Conservation (phyloP, 1,139 yeast species). For the Saccharomyces hybrid region DNA sequence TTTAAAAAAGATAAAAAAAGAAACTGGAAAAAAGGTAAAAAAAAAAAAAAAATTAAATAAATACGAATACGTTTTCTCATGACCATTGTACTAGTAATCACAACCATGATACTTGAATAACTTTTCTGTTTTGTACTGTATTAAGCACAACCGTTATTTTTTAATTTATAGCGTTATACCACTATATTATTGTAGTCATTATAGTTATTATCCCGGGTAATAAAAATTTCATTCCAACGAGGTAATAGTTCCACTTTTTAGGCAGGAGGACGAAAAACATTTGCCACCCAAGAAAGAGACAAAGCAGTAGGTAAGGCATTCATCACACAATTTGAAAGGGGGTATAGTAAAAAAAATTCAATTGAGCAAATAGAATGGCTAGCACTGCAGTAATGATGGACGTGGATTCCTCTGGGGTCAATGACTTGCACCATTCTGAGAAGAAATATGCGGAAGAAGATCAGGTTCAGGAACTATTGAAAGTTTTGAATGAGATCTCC, state of each 20-base stretch:
- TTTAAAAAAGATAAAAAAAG: neutral
- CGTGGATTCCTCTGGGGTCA: neutral
- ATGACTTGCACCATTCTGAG: constrained; percentile 13
- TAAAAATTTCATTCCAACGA: neutral
- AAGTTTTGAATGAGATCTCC: constrained; percentile 31
- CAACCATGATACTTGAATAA: neutral
- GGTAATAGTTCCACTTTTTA: neutral
- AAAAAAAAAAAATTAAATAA: neutral
- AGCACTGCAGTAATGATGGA: neutral
- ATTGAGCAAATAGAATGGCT: neutral
- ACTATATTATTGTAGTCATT: too few relatives aligned
- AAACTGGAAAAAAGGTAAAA: neutral
- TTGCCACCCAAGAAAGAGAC: neutral
- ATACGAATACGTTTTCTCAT: neutral
- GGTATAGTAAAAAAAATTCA: neutral
- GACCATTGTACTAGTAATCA: neutral
- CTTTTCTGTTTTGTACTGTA: neutral
- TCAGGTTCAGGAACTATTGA: constrained; percentile 28
- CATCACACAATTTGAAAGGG: neutral
- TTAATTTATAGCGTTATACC: neutral
- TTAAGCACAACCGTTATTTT: neutral
- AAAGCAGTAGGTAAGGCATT: neutral
- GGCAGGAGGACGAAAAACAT: neutral
- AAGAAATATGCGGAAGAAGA: constrained; percentile 21
- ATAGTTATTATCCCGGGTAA: neutral